A percentile compares a stretch with the other conserved stretches of the same genome.
Conservation (phyloP, 805 yeast species). For the Sugiyamaella marilandica region DNA sequence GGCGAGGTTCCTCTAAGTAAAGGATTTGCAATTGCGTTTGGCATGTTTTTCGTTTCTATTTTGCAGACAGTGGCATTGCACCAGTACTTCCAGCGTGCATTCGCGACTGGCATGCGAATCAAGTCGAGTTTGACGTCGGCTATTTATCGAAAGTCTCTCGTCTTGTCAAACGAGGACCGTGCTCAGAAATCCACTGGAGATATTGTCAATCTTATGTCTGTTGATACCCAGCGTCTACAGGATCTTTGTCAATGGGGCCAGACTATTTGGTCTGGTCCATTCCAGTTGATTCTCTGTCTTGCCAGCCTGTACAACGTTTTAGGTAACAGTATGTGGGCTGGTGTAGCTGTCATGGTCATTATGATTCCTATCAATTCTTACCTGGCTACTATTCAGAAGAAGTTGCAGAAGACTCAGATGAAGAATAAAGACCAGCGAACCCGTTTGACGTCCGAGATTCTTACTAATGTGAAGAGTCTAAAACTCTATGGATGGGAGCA, state of each 20-base stretch:
- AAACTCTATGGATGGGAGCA: conserved; percentile 86
- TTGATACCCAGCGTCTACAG: conserved; percentile 65
- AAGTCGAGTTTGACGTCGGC: conserved; percentile 64
- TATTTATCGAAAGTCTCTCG: conserved; percentile 61
- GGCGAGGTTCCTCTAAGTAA: conserved; percentile 40
- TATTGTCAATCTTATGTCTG: conserved; percentile 69
- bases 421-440: conserved; percentile 71
- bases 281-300: conserved; percentile 77
- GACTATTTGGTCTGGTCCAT: conserved; percentile 88
- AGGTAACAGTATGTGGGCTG: conserved; percentile 89
- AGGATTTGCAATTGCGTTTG: conserved; percentile 59
- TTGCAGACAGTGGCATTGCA: conserved; percentile 59
- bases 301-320: conserved; percentile 65
- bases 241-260: conserved; percentile 70
- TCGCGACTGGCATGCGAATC: conserved; percentile 58
- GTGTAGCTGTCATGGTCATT: conserved; percentile 62
- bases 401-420: conserved; percentile 82
- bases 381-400: conserved; percentile 35
- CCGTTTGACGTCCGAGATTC: conserved; percentile 78
- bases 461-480: conserved; percentile 82
- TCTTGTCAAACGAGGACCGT: conserved; percentile 49
- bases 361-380: conserved; percentile 80
- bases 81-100: conserved; percentile 52
- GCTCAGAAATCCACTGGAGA: conserved; percentile 69
- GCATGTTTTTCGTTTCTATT: conserved; percentile 60